phyloP scores from a whole-genome alignment of 306 rosid species.

The Rosa rugosa region DNA sequence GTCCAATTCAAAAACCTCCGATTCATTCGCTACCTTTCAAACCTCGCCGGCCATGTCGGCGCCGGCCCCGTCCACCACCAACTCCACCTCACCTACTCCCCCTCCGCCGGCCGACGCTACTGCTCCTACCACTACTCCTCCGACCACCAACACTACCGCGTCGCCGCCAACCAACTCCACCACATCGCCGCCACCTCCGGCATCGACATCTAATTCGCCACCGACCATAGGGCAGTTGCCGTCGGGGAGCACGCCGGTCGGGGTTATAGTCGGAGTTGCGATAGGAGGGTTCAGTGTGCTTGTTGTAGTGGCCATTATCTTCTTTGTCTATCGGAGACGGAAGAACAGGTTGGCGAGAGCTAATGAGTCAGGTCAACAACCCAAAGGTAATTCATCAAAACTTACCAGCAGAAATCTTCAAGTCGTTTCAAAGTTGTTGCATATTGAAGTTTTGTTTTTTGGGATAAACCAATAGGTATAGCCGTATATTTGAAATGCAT shows the following conservation, averaged over 20 bases:
- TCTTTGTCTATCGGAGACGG: slow-evolving; percentile 24
- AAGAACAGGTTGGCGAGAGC: slow-evolving; percentile 20
- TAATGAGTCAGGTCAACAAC: not conserved
- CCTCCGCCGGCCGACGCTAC: not conserved
- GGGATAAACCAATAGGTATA: not conserved
- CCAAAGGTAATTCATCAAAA: slow-evolving; percentile 23
- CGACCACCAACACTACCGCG: not conserved
- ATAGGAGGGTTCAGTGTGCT: slow-evolving; percentile 39
- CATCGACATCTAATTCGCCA: not conserved
- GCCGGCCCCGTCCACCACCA: slow-evolving; percentile 39
- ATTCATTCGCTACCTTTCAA: not conserved
- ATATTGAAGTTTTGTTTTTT: too few species aligned
- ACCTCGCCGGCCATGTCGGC: slow-evolving; percentile 40
- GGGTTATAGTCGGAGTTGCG: slow-evolving; percentile 29
- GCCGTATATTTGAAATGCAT: not conserved
- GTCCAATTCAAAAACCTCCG: not conserved
- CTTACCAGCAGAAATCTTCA: not conserved
- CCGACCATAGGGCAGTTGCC: not conserved
- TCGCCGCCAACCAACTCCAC: not conserved
- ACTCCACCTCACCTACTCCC: not conserved
- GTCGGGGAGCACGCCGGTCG: not conserved
- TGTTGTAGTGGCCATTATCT: slow-evolving; percentile 28
- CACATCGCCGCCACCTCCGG: slow-evolving; percentile 2
- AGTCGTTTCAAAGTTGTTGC: not conserved
- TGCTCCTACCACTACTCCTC: not conserved